These are phyloP conservation scores for Hypoxylon trugodes DNA, from an alignment of 495 filamentous ascomycete species.

Conservation along the genomic window DNA sequence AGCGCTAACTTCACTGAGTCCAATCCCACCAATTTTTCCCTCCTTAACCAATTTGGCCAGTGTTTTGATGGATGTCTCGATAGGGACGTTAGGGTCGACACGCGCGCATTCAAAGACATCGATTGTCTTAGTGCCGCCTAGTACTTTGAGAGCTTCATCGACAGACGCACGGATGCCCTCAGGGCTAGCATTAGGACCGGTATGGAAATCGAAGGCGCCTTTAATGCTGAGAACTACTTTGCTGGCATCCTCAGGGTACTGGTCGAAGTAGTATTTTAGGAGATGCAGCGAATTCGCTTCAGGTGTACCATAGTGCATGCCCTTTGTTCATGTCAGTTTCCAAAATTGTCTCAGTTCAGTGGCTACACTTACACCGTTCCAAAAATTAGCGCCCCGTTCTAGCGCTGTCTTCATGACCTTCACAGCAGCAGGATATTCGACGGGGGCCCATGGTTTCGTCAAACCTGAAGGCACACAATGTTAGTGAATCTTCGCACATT, in stretches of 20 bases:
- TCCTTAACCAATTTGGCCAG: slow-evolving; percentile 61
- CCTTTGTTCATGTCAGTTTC: slow-evolving; percentile 20
- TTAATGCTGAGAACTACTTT: slow-evolving; percentile 70
- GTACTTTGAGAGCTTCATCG: slow-evolving; percentile 66
- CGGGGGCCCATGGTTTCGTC: slow-evolving; percentile 64
- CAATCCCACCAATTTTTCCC: slow-evolving; percentile 61
- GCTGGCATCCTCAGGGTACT: slow-evolving; percentile 65
- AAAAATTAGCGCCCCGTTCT: slow-evolving; percentile 66
- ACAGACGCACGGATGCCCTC: slow-evolving; percentile 68
- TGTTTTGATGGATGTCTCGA: slow-evolving; percentile 40
- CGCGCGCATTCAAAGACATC: slow-evolving; percentile 79
- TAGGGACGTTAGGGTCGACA: slow-evolving; percentile 63
- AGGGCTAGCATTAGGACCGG: slow-evolving; percentile 55
- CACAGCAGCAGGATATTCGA: slow-evolving; percentile 61
- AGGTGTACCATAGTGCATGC: slow-evolving; percentile 57
- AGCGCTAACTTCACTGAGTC: slow-evolving; percentile 52
- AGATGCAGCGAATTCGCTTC: slow-evolving; percentile 60
- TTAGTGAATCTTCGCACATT: background rate
- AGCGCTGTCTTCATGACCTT: slow-evolving; percentile 67
- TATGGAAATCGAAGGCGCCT: slow-evolving; percentile 47
- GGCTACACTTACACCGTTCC: slow-evolving; percentile 63
- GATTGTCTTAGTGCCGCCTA: slow-evolving; percentile 72
- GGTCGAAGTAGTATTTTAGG: slow-evolving; percentile 64
- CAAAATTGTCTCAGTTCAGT: background rate
- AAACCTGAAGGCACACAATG: slow-evolving; percentile 54